Percentiles rank a stretch among this genome's conserved stretches.
These are phyloP conservation scores for Skeletonema costatum DNA, from an alignment of 108 stramenopile species.

Conservation along the genomic window DNA sequence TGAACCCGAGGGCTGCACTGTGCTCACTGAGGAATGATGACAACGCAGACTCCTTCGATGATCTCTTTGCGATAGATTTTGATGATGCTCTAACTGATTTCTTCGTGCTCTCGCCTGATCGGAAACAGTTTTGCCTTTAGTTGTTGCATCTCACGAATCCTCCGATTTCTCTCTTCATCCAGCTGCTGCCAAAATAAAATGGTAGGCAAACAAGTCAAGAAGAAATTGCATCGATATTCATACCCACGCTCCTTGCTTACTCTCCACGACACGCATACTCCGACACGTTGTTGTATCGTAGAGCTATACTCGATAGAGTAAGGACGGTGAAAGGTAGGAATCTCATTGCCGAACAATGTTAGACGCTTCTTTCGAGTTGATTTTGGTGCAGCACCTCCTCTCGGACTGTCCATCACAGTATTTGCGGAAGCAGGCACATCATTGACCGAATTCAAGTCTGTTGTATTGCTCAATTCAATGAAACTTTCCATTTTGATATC, in stretches of 20 bases:
- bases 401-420: constrained; percentile 31
- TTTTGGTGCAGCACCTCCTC: constrained; percentile 25
- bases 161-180: constrained; percentile 19
- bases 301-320: constrained; percentile 49
- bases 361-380: constrained; percentile 17
- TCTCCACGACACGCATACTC: constrained; percentile 62
- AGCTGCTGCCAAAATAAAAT: constrained; percentile 42
- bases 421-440: constrained; percentile 18
- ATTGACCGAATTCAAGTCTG: neutral
- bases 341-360: constrained; percentile 33
- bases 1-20: constrained; percentile 55
- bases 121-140: neutral
- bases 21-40: constrained; percentile 48
- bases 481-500: constrained; percentile 3
- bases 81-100: constrained; percentile 6
- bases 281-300: constrained; percentile 65
- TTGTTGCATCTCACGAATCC: neutral
- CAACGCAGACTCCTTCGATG: neutral
- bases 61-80: neutral
- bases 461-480: constrained; percentile 22
- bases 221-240: constrained; percentile 64
- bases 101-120: neutral
- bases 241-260: constrained; percentile 57
- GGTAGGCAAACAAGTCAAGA: constrained; percentile 67
- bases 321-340: constrained; percentile 44